Percentiles rank a stretch among this genome's conserved stretches.
phyloP scores from a whole-genome alignment of 225 moss, liverwort and hornwort genomes.

The Sphagnum tenellum region DNA sequence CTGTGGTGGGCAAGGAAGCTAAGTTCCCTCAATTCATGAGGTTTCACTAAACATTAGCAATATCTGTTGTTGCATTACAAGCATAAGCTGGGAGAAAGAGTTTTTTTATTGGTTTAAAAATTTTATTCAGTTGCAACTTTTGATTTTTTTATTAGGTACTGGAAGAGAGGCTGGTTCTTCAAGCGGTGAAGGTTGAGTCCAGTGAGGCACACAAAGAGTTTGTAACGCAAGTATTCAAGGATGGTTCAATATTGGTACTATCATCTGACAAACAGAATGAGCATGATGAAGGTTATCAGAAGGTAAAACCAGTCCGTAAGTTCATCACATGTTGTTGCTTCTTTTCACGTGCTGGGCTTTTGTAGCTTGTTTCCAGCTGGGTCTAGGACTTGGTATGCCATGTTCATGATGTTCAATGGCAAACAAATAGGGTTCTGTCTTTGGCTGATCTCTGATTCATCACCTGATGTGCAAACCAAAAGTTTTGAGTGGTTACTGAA shows the following conservation, averaged over 20 bases:
- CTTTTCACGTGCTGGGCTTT: background rate
- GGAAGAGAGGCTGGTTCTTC: conserved; percentile 10
- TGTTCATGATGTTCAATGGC: background rate
- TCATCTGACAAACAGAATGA: conserved; percentile 7
- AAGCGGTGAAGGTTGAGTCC: conserved; percentile 13
- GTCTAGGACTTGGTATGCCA: background rate
- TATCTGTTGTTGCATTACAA: no score
- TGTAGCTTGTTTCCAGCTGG: no score
- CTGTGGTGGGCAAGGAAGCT: background rate
- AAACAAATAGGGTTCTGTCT: background rate
- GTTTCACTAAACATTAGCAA: no score
- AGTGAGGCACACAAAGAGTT: conserved; percentile 7
- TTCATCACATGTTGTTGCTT: background rate
- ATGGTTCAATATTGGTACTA: conserved; percentile 10
- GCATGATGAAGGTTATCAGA: conserved; percentile 3
- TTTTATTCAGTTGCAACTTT: conserved; percentile 12
- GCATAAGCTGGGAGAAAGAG: background rate
- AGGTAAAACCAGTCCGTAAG: background rate
- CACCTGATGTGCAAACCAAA: background rate
- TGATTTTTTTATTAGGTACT: no score
- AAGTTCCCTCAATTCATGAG: background rate
- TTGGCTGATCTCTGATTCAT: background rate
- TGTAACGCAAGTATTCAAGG: background rate
- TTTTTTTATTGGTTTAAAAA: background rate
- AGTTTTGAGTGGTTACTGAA: background rate